phyloP scores from a whole-genome alignment of 192 early-diverging fungal species.

The Mortierella claussenii region DNA sequence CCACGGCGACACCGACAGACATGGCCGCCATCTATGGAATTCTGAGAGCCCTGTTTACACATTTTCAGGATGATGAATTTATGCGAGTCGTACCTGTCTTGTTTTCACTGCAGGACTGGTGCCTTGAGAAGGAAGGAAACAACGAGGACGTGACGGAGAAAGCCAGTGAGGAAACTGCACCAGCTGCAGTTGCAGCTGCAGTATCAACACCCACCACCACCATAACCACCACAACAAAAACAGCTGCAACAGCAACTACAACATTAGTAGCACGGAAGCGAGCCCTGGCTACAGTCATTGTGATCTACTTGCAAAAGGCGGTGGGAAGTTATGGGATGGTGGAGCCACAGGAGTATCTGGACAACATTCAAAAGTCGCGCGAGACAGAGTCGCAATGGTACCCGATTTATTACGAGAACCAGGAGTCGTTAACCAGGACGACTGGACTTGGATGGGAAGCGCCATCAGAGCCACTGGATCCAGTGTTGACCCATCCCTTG shows the following conservation, averaged over 20 bases:
- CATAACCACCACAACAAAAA: too few species aligned
- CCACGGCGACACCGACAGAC: conserved; percentile 28
- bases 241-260: too few species aligned
- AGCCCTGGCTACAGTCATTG: conserved; percentile 33
- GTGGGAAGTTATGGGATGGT: conserved; percentile 16
- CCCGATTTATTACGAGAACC: conserved; percentile 32
- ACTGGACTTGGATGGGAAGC: conserved; percentile 22
- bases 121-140: too few species aligned
- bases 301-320: conserved; percentile 44
- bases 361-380: conserved; percentile 36
- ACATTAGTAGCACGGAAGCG: conserved; percentile 21
- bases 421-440: conserved; percentile 17
- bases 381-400: conserved; percentile 42
- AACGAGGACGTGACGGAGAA: background rate
- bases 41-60: conserved; percentile 33
- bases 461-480: conserved; percentile 23
- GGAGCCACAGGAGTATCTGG: conserved; percentile 36
- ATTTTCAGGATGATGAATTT: conserved; percentile 50
- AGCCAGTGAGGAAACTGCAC: background rate
- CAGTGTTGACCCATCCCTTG: conserved; percentile 38
- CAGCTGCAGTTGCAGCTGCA: too few species aligned
- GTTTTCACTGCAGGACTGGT: conserved; percentile 50
- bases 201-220: too few species aligned
- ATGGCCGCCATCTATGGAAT: conserved; percentile 36
- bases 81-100: conserved; percentile 39